Percentiles rank a stretch among this genome's conserved stretches.
Conservation (phyloP, 2,329 filamentous ascomycete genomes). For the Stagonosporopsis chrysanthemi region DNA sequence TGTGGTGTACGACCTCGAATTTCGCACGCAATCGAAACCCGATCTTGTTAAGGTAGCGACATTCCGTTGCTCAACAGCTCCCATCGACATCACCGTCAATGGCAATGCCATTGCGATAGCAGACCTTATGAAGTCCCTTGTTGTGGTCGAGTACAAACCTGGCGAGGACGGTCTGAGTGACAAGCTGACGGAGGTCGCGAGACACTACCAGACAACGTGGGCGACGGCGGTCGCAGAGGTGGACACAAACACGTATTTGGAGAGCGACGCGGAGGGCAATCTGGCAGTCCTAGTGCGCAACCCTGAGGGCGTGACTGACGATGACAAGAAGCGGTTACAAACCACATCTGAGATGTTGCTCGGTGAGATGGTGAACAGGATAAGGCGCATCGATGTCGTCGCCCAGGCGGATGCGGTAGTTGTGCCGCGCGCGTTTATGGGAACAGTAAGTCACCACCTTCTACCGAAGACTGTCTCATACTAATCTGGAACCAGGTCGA, state of each 20-base stretch:
- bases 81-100: slow-evolving; percentile 78
- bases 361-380: slow-evolving; percentile 92
- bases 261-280: slow-evolving; percentile 88
- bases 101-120: slow-evolving; percentile 81
- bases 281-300: slow-evolving; percentile 81
- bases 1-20: slow-evolving; percentile 65
- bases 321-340: slow-evolving; percentile 75
- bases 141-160: slow-evolving; percentile 74
- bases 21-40: slow-evolving; percentile 61
- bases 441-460: slow-evolving; percentile 70
- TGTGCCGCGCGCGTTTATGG: slow-evolving; percentile 83
- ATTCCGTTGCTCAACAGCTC: slow-evolving; percentile 83
- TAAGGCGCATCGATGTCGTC: slow-evolving; percentile 75
- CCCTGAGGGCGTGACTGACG: slow-evolving; percentile 71
- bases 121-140: slow-evolving; percentile 92
- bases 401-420: slow-evolving; percentile 71
- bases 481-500: slow-evolving; percentile 69
- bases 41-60: slow-evolving; percentile 73
- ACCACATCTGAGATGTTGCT: slow-evolving; percentile 82
- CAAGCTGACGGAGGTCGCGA: slow-evolving; percentile 74
- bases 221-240: slow-evolving; percentile 78
- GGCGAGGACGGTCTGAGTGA: slow-evolving; percentile 65
- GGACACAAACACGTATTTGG: slow-evolving; percentile 76
- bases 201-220: slow-evolving; percentile 85
- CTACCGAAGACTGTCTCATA: not conserved